Evolutionary conservation across 257 asterid species (phyloP).

Genomic region (Coffea canephora): DNA sequence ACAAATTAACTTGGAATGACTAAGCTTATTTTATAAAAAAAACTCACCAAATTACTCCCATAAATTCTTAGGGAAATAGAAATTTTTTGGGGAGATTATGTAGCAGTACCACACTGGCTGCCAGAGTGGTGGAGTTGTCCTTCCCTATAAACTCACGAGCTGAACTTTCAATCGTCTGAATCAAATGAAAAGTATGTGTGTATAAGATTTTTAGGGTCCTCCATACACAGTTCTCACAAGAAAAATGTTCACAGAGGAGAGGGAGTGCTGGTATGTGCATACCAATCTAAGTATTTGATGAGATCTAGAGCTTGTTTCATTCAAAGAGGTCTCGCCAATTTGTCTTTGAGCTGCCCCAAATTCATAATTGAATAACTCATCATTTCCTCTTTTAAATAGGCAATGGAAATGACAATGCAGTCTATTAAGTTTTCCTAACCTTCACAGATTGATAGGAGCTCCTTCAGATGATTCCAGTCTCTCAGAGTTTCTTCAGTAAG

Average conservation of each 20-base stretch:
- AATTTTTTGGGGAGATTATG: slow-evolving; percentile 7
- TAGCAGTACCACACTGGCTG: slow-evolving; percentile 90
- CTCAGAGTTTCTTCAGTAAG: slow-evolving; percentile 93
- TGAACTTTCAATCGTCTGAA: slow-evolving; percentile 96
- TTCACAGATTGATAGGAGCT: slow-evolving; percentile 82
- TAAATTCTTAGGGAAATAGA: background rate
- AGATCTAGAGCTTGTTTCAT: slow-evolving; percentile 96
- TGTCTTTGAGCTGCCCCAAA: slow-evolving; percentile 73
- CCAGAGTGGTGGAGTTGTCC: slow-evolving; percentile 92
- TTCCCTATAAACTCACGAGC: slow-evolving; percentile 96
- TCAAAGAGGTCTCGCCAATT: slow-evolving; percentile 87
- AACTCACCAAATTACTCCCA: slow-evolving; percentile 2
- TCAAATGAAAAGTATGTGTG: slow-evolving; percentile 6
- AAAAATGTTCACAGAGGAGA: slow-evolving; percentile 7
- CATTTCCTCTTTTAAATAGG: background rate
- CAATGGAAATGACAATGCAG: background rate
- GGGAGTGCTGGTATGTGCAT: slow-evolving; percentile 22
- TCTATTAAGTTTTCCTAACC: slow-evolving; percentile 39
- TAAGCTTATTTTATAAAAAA: slow-evolving; percentile 1
- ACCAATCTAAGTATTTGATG: slow-evolving; percentile 99
- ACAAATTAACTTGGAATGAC: slow-evolving; percentile 13
- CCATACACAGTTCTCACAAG: background rate
- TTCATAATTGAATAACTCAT: slow-evolving; percentile 13
- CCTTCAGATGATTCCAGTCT: slow-evolving; percentile 90
- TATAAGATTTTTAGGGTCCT: background rate